These are phyloP conservation scores for Wallacemonas sp. DNA, from an alignment of 208 protist genomes.

Conservation along the genomic window DNA sequence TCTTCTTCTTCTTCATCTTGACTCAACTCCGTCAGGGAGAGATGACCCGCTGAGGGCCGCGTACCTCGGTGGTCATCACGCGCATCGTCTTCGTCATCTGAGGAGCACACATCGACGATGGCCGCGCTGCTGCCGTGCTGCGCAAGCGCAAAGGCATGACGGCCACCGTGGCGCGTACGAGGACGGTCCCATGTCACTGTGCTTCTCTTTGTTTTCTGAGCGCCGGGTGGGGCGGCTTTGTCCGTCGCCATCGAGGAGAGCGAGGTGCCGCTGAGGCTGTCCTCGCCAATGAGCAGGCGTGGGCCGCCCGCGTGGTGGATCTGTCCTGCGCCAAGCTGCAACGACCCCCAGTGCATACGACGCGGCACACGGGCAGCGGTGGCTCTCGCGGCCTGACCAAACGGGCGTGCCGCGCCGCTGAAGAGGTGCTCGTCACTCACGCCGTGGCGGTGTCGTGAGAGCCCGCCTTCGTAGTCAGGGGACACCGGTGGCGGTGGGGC, in stretches of 20 bases:
- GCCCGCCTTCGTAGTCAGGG: not conserved
- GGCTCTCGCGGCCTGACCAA: no score
- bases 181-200: no score
- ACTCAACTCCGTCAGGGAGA: constrained; percentile 24
- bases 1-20: constrained; percentile 18
- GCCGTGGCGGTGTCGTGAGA: constrained; percentile 2
- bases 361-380: not conserved
- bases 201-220: no score
- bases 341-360: constrained; percentile 11
- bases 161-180: not conserved
- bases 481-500: not conserved
- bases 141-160: not conserved
- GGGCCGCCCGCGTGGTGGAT: not conserved
- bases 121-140: constrained; percentile 9
- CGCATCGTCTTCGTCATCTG: no score
- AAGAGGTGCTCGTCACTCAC: constrained; percentile 1
- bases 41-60: constrained; percentile 1
- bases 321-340: constrained; percentile 6
- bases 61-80: no score
- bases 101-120: constrained; percentile 8
- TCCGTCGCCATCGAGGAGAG: not conserved
- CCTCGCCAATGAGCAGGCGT: constrained; percentile 15
- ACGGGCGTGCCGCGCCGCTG: no score
- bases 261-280: constrained; percentile 9
- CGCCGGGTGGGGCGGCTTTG: no score